phyloP scores from a whole-genome alignment of 345 rosid species.

The Punica granatum region DNA sequence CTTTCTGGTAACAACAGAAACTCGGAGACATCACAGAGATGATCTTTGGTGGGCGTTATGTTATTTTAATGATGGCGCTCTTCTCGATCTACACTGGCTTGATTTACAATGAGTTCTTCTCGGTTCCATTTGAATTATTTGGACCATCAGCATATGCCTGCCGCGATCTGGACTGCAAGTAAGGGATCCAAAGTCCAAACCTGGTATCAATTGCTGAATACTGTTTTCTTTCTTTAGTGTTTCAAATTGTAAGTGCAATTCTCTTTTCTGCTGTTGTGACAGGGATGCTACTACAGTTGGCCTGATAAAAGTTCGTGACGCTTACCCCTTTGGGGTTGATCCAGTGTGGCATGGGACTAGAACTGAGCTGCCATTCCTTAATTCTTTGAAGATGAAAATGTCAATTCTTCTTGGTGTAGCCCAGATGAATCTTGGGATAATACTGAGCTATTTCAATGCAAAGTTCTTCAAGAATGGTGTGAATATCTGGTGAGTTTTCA shows the following conservation, averaged over 20 bases:
- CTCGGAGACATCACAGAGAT: conserved; percentile 94
- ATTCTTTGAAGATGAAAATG: conserved; percentile 99
- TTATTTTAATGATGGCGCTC: conserved; percentile 84
- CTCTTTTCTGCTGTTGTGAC: conserved; percentile 10
- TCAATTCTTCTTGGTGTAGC: conserved; percentile 94
- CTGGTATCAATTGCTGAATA: not conserved
- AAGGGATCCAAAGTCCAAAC: conserved; percentile 13
- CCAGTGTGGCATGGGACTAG: conserved; percentile 93
- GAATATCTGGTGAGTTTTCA: conserved; percentile 58
- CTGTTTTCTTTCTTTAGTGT: not conserved
- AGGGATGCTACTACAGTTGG: conserved; percentile 86
- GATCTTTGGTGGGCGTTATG: conserved; percentile 98
- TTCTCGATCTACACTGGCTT: conserved; percentile 93
- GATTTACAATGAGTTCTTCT: conserved; percentile 96
- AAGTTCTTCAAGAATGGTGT: conserved; percentile 48
- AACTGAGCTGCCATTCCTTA: conserved; percentile 84
- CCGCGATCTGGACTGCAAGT: conserved; percentile 93
- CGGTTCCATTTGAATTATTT: conserved; percentile 84
- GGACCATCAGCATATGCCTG: conserved; percentile 86
- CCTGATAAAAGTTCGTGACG: conserved; percentile 60
- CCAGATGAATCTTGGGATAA: conserved; percentile 96
- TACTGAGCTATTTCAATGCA: conserved; percentile 88
- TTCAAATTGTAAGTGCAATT: not conserved
- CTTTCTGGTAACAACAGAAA: conserved; percentile 41
- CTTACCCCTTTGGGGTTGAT: conserved; percentile 96